Conservation (phyloP, 75 land plant genomes). For the Adiantum capillusveneris region DNA sequence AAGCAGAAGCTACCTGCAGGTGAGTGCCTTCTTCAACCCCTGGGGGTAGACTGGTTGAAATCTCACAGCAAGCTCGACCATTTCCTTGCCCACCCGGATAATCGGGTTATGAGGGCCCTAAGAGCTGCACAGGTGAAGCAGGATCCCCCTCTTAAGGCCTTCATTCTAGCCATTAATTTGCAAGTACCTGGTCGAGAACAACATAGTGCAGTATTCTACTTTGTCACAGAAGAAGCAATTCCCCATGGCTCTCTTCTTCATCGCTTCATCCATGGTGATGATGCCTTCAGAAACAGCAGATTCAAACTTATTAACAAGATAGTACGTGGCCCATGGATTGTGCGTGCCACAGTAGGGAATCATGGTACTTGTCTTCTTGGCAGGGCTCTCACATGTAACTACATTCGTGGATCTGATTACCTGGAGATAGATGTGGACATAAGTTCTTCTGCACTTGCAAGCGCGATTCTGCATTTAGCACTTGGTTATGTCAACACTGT, state of each 20-base stretch:
- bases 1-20: conserved; percentile 47
- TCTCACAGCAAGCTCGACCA: conserved; percentile 56
- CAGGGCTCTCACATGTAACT: conserved; percentile 61
- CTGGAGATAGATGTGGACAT: conserved; percentile 91
- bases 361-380: conserved; percentile 80
- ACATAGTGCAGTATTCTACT: conserved; percentile 82
- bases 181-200: conserved; percentile 73
- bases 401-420: conserved; percentile 62
- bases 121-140: neutral
- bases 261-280: conserved; percentile 76
- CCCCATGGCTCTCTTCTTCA: conserved; percentile 41
- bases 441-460: conserved; percentile 74
- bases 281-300: conserved; percentile 62
- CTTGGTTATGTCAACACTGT: conserved; percentile 67
- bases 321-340: conserved; percentile 89
- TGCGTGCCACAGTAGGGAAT: conserved; percentile 72
- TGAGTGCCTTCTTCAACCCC: conserved; percentile 44
- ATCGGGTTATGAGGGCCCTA: conserved; percentile 51
- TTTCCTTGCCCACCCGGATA: conserved; percentile 69
- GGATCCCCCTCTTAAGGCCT: conserved; percentile 29
- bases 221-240: conserved; percentile 60
- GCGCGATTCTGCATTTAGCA: conserved; percentile 65
- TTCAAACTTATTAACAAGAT: conserved; percentile 89
- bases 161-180: conserved; percentile 65
- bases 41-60: conserved; percentile 85